A percentile compares a stretch with the other conserved stretches of the same genome.
Evolutionary conservation across 2,329 filamentous ascomycete genomes (phyloP).

Genomic region (Fusarium penzigii): DNA sequence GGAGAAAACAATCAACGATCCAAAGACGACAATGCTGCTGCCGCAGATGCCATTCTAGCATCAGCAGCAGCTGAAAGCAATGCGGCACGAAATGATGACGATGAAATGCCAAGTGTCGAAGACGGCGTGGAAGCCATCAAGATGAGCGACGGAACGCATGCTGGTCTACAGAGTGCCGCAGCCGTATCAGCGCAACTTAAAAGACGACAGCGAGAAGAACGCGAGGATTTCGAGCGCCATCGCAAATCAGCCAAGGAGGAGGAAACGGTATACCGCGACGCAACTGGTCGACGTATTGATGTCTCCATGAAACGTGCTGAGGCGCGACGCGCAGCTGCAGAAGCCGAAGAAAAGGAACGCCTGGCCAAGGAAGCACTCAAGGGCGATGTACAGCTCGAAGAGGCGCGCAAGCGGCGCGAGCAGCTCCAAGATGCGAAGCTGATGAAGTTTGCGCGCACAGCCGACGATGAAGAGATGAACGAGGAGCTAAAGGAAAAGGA

Average conservation of each 20-base stretch:
- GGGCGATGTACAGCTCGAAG: constrained; percentile 80
- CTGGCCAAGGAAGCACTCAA: constrained; percentile 70
- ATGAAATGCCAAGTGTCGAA: constrained; percentile 51
- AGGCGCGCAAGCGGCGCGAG: constrained; percentile 65
- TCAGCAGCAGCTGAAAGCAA: constrained; percentile 68
- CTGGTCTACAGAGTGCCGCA: constrained; percentile 81
- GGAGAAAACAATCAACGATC: constrained; percentile 27
- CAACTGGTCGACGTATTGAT: constrained; percentile 91
- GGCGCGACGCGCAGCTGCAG: constrained; percentile 63
- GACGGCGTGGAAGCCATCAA: constrained; percentile 52
- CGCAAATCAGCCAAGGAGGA: constrained; percentile 52
- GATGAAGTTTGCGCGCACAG: constrained; percentile 75
- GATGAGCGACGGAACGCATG: constrained; percentile 87
- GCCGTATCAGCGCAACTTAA: constrained; percentile 71
- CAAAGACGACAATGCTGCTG: constrained; percentile 54
- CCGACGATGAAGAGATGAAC: constrained; percentile 88
- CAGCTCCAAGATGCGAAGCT: constrained; percentile 77
- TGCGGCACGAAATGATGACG: constrained; percentile 49
- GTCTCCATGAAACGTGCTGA: constrained; percentile 88
- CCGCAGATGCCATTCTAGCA: constrained; percentile 75
- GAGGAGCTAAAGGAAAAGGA: constrained; percentile 72
- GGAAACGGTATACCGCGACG: constrained; percentile 94
- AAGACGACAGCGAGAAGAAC: constrained; percentile 66
- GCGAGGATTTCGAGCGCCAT: constrained; percentile 48
- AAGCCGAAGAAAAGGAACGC: constrained; percentile 71